Base-by-base conservation (phyloP, 2,329 filamentous ascomycete genomes). In the Penicillium sp. region DNA sequence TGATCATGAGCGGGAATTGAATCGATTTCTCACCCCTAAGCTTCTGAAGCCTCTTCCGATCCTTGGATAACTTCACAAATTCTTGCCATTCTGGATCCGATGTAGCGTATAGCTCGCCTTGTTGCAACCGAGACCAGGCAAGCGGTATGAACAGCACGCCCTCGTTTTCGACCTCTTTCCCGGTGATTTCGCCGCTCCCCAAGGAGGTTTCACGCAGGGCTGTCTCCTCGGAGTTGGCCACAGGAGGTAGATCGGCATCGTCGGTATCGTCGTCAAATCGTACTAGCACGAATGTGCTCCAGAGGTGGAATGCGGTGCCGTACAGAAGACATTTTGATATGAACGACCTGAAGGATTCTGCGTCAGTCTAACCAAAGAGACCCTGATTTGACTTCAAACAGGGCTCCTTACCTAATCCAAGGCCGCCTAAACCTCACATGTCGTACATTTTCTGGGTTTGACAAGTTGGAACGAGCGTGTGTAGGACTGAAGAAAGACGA, bases 41-140 rank as follows among this genome's bases (percentile, higher is more conserved):
- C 23, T 75, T 69, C 19, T 79, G 67, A 25, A 83, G 74, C 10
- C 81, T 74, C 43, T 80, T 71, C 15, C 68, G 70, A 59, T 89
- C 81, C 61, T 80, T 80, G 60, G 80, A 83, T n/a, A 89, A 75
- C 55, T 81, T 81, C 17, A 86, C 67, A 61, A 87, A 89, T 49
- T 79, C 77, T 60, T 79, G 75, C 85, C 84, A 89, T 70, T 89
- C 87, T 3, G 86, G 86, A 63, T 88, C 85, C 13, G 67, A 70
- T 44, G 61, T 57, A 21, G 63, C 55, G 55, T 75, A 75, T 13
- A 70, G 61, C 15, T 71, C 64, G 33, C 72, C 71, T 50, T 69
- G 59, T 35, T 64, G 60, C 51, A 71, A 55, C 15, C 27, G 75
- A 77, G 51, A 80, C 80, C 59, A 84, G 4, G 85, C 85, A 52